phyloP scores from a whole-genome alignment of 148 eudicot genomes.

The Camellia sinensis region DNA sequence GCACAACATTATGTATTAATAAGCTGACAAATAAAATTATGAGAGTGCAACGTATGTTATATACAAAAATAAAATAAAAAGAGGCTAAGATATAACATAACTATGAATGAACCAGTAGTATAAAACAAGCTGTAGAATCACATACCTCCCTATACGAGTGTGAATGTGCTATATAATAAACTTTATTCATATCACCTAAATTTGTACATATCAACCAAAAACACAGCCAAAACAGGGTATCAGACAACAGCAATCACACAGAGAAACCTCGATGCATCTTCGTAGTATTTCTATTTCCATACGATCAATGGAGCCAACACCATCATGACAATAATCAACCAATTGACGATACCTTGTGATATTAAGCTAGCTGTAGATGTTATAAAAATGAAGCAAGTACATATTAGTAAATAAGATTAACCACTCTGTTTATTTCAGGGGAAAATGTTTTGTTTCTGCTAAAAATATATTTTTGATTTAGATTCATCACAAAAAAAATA shows the following conservation, averaged over 20 bases:
- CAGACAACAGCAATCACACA: not conserved
- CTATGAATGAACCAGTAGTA: not conserved
- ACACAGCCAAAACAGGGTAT: not conserved
- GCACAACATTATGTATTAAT: too few species aligned
- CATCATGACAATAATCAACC: slow-evolving; percentile 7
- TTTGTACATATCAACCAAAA: not conserved
- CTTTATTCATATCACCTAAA: not conserved
- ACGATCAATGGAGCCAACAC: not conserved
- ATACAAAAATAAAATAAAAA: too few species aligned
- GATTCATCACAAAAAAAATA: too few species aligned
- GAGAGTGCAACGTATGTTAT: too few species aligned
- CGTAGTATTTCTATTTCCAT: slow-evolving; percentile 9
- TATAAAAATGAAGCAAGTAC: not conserved
- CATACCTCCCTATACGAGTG: not conserved
- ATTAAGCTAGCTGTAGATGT: slow-evolving; percentile 13
- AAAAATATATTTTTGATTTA: too few species aligned
- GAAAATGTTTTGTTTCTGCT: too few species aligned
- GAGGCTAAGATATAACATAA: too few species aligned
- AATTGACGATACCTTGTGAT: not conserved
- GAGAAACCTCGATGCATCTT: not conserved
- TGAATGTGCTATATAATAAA: not conserved
- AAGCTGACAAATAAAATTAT: too few species aligned
- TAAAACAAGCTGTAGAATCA: not conserved
- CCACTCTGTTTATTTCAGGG: too few species aligned
- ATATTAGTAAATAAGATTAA: too few species aligned